A percentile compares a stretch with the other conserved stretches of the same genome.
phyloP scores from a whole-genome alignment of 192 early-diverging fungal genomes.

The Gonapodya prolifera region DNA sequence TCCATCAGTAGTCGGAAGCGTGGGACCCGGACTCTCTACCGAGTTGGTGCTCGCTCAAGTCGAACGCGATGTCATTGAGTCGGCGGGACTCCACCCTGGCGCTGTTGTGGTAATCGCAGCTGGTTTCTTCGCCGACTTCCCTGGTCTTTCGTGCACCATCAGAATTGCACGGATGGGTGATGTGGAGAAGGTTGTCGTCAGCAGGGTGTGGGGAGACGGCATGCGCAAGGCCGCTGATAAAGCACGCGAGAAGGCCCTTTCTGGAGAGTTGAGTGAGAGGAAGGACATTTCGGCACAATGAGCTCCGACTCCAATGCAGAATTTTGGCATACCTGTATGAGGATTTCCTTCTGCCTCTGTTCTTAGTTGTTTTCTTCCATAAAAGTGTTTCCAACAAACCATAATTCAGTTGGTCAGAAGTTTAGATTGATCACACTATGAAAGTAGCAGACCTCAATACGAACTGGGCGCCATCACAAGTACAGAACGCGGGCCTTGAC shows the following conservation, averaged over 20 bases:
- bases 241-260: not conserved
- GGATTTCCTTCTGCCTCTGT: too few relatives aligned
- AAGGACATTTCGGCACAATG: too few relatives aligned
- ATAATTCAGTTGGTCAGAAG: too few relatives aligned
- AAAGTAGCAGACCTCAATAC: too few relatives aligned
- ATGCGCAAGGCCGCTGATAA: not conserved
- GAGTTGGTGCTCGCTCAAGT: conserved; percentile 7
- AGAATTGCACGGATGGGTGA: not conserved
- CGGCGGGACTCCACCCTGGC: not conserved
- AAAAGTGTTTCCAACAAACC: too few relatives aligned
- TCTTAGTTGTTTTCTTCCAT: too few relatives aligned
- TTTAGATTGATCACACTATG: too few relatives aligned
- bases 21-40: conserved; percentile 3
- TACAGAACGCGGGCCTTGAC: too few relatives aligned
- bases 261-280: not conserved
- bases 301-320: too few relatives aligned
- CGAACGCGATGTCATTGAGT: not conserved
- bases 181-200: not conserved
- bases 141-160: conserved; percentile 10
- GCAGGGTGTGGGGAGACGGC: not conserved
- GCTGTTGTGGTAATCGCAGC: not conserved
- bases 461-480: too few relatives aligned
- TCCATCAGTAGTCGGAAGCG: conserved; percentile 2
- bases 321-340: too few relatives aligned
- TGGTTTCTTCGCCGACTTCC: conserved; percentile 11